Evolutionary conservation across 345 rosid species (phyloP), one percentile per base, ranked within the genome.

Genomic region (Anastatica hierochuntica): DNA sequence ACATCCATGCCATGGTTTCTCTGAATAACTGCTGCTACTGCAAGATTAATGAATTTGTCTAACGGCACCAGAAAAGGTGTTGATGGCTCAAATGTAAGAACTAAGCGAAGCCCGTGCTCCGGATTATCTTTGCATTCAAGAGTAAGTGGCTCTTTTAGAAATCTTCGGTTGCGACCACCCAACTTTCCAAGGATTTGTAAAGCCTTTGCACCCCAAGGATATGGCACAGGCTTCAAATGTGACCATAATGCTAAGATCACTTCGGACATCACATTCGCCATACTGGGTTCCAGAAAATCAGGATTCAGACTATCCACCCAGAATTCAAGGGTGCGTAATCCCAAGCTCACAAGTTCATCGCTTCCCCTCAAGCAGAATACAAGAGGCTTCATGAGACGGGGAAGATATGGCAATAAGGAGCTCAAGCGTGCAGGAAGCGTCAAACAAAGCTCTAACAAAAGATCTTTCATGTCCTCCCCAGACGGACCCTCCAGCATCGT

Each of bases 241-340:
- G 90, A 85, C 99, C 99, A 94, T 55, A 94, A 64, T 58, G 97
- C 94, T 69, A 92, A 83, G 70, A 88, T 88, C 77, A 88, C 95
- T 74, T 88, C 95, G 1, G 95, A 85, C 94, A 85, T 88, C 53
- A 92, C 94, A 74, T 77, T 92, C 8, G 94, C 95, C 97, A 92
- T 88, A 63, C 90, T 88, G 29, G 98, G 95, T 72, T 92, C 98
- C 70, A 92, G 60, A 73, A 88, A 92, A 67, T 88, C 98, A 41
- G 98, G 98, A 80, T 92, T 92, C 56, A 92, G 77, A 69, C 95
- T 92, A 64, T 88, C 98, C n/a, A 92, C 95, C 98, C 98, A 92
- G 71, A 92, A 92, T 69, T 92, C 98, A 36, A 92, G 88, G 39
- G 97, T 92, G 64, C 94, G 85, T 72, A 92, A 74, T 39, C 97